These are phyloP conservation scores for Prunus salicina DNA, from an alignment of 306 rosid species.

Conservation along the genomic window DNA sequence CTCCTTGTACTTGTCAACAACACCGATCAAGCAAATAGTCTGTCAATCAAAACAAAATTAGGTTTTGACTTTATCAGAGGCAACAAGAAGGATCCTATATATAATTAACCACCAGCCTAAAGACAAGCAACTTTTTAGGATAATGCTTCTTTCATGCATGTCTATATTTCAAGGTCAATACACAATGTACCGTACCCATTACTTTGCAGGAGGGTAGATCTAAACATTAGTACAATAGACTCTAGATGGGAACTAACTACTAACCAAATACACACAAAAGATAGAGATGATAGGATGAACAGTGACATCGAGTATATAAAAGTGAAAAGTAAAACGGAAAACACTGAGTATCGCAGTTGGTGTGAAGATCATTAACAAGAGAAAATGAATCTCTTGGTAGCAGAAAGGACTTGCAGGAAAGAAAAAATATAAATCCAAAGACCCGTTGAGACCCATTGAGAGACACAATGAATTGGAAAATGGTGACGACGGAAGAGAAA, in stretches of 20 bases:
- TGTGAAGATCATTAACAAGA: background rate
- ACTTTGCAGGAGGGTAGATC: background rate
- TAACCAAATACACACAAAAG: background rate
- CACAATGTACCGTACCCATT: background rate
- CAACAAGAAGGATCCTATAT: background rate
- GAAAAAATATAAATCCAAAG: background rate
- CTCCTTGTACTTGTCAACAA: slow-evolving; percentile 78
- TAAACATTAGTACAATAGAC: background rate
- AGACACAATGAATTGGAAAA: background rate
- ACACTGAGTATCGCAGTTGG: background rate
- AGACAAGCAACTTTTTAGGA: background rate
- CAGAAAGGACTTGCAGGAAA: too few relatives aligned
- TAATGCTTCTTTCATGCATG: background rate
- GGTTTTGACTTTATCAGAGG: slow-evolving; percentile 3
- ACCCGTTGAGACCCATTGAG: background rate
- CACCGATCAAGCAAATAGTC: slow-evolving; percentile 96
- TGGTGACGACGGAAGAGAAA: background rate
- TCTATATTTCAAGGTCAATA: background rate
- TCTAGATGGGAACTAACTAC: background rate
- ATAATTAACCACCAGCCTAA: background rate
- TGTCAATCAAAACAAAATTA: slow-evolving; percentile 32
- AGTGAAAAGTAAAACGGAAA: background rate
- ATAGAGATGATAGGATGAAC: background rate
- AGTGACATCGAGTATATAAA: background rate
- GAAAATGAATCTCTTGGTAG: too few relatives aligned